phyloP scores from a whole-genome alignment of 768 basidiomycete genomes.

The Nidularia pulvinata region DNA sequence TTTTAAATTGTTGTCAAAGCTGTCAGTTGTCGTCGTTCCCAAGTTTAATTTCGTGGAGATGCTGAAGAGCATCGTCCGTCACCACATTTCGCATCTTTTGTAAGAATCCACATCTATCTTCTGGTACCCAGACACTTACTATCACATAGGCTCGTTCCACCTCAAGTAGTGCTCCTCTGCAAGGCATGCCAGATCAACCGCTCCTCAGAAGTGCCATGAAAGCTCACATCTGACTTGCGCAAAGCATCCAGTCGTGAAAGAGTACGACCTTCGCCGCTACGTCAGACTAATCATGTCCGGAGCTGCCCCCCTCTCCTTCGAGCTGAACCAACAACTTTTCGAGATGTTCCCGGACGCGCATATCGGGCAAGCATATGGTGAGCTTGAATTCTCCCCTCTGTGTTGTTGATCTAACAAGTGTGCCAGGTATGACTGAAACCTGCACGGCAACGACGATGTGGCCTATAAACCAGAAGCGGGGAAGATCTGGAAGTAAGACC shows the following conservation, averaged over 20 bases:
- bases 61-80: slow-evolving; percentile 56
- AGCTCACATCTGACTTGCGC: neutral
- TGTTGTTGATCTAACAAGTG: neutral
- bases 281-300: slow-evolving; percentile 51
- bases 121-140: neutral
- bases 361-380: slow-evolving; percentile 62
- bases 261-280: slow-evolving; percentile 41
- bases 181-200: slow-evolving; percentile 32
- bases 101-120: slow-evolving; percentile 11
- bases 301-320: slow-evolving; percentile 59
- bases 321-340: slow-evolving; percentile 48
- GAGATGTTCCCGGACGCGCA: slow-evolving; percentile 49
- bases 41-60: slow-evolving; percentile 65
- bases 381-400: neutral
- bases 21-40: slow-evolving; percentile 56
- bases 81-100: slow-evolving; percentile 58
- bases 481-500: slow-evolving; percentile 48
- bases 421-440: slow-evolving; percentile 66
- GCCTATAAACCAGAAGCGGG: slow-evolving; percentile 43
- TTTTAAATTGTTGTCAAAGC: slow-evolving; percentile 17
- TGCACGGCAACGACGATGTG: slow-evolving; percentile 52
- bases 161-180: slow-evolving; percentile 55
- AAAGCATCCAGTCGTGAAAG: slow-evolving; percentile 50
- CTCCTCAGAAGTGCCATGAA: neutral
- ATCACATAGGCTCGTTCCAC: slow-evolving; percentile 50